These are phyloP conservation scores for Plasmopara halstedii DNA, from an alignment of 352 stramenopile genomes.

Conservation along the genomic window DNA sequence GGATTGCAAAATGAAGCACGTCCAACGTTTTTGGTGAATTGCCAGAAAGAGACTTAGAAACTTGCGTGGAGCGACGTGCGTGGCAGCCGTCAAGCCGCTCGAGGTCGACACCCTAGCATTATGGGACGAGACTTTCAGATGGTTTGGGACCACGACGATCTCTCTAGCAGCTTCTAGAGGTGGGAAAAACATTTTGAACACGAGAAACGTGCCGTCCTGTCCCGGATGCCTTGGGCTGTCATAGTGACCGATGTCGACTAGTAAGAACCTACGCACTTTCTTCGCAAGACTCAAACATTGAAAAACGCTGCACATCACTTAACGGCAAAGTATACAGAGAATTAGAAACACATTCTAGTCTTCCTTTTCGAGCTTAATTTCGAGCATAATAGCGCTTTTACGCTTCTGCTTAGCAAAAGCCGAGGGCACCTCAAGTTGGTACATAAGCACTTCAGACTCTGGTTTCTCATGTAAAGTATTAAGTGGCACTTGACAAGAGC, in stretches of 20 bases:
- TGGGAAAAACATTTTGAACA: constrained; percentile 3
- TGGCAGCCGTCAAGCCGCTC: constrained; percentile 27
- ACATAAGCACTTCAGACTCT: constrained; percentile 50
- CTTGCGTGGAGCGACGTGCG: constrained; percentile 21
- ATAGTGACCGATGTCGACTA: constrained; percentile 21
- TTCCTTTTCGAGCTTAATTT: constrained; percentile 62
- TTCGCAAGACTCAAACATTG: constrained; percentile 15
- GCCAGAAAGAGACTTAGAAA: constrained; percentile 21
- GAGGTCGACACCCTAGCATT: constrained; percentile 20
- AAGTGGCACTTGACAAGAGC: constrained; percentile 46
- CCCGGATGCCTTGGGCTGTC: constrained; percentile 12
- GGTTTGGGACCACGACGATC: constrained; percentile 17
- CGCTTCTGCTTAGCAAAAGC: constrained; percentile 56
- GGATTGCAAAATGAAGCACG: constrained; percentile 14
- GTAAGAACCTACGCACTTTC: constrained; percentile 7
- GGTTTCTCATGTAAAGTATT: constrained; percentile 34
- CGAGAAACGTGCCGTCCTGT: constrained; percentile 16
- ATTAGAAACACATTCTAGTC: constrained; percentile 14
- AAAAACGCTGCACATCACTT: constrained; percentile 4
- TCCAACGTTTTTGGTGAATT: neutral
- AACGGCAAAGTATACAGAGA: constrained; percentile 8
- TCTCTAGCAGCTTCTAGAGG: constrained; percentile 12
- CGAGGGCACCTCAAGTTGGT: constrained; percentile 45
- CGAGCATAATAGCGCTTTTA: constrained; percentile 62
- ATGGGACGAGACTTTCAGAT: constrained; percentile 15